Base-by-base conservation (phyloP, 2,329 filamentous ascomycete species). In the Paraphoma sp. region DNA sequence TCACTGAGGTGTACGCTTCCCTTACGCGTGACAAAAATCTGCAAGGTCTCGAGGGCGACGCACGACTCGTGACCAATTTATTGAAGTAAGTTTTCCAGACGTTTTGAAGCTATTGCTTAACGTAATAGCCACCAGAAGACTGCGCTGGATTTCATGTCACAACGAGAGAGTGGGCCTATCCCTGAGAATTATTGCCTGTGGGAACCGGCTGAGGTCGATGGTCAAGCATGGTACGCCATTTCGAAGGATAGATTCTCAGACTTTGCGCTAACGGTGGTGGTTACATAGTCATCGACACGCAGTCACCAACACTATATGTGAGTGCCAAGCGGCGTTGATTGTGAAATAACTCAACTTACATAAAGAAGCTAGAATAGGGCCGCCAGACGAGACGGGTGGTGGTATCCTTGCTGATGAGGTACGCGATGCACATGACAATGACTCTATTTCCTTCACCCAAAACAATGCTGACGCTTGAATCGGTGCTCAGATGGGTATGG, bases 401-500 rank as follows among this genome's bases (percentile, higher is more conserved):
- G 83, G 83, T 0, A 82, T 87, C n/a, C 63, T 87, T 1, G 84
- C 84, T 0, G 85, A 87, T 63, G 84, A 87, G 44, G 44, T 46
- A 46, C 9, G 23, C 23, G 23, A 23, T 23, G 23, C 23, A 5
- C 23, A 23, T 23, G 23, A 23, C 23, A 23, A 23, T 23, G 23
- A 23, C 5, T 5, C 23, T 23, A 3, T 23, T 23, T 23, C 5
- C 23, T 23, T 23, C 23, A 23, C 23, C 23, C 23, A 23, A 23
- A 23, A 23, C 23, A 23, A 23, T 23, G 23, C 23, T 23, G 23
- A 23, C 23, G 23, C 23, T 23, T 5, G 23, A 23, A 23, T 5
- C 5, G 23, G 23, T 23, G 17, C 23, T 30, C 28, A 46, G 55
- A 87, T 87, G 84, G 85, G 85, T 0, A 79, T 87, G 75, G 85